Evolutionary conservation across 129 eudicot species (phyloP).

Genomic region (Saposhnikovia divaricata): DNA sequence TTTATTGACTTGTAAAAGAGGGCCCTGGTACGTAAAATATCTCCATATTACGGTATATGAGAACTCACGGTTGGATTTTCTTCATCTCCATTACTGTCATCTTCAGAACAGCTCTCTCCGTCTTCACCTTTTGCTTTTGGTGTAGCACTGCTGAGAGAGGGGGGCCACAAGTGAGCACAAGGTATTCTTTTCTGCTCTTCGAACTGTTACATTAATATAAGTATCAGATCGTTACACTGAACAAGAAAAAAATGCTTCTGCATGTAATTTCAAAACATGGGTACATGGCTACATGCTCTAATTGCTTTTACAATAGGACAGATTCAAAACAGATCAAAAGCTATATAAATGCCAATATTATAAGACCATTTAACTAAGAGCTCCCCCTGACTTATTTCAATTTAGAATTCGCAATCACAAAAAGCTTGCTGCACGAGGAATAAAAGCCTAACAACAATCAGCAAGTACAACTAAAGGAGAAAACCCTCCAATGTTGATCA

Average conservation of each 20-base stretch:
- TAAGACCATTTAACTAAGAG: not conserved
- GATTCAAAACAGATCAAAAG: not conserved
- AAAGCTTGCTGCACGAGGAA: not conserved
- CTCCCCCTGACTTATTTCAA: not conserved
- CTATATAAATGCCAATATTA: not conserved
- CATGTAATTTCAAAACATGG: not conserved
- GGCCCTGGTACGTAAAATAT: not conserved
- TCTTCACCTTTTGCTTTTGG: slow-evolving; percentile 45
- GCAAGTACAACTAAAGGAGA: not conserved
- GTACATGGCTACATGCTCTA: no score
- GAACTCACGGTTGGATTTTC: slow-evolving; percentile 59
- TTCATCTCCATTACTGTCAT: slow-evolving; percentile 68
- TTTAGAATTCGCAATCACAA: not conserved
- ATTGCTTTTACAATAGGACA: not conserved
- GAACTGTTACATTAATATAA: slow-evolving; percentile 40
- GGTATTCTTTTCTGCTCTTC: slow-evolving; percentile 86
- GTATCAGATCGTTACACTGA: not conserved
- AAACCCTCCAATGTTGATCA: not conserved
- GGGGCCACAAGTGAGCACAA: slow-evolving; percentile 91
- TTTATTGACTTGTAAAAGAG: no score
- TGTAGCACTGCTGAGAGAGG: slow-evolving; percentile 12
- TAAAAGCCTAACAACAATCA: not conserved
- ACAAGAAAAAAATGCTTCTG: not conserved
- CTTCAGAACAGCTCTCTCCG: slow-evolving; percentile 61
- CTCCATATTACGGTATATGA: not conserved